Conservation (phyloP, 1,284 basidiomycete genomes). For the Thecaphora thlaspeos region DNA sequence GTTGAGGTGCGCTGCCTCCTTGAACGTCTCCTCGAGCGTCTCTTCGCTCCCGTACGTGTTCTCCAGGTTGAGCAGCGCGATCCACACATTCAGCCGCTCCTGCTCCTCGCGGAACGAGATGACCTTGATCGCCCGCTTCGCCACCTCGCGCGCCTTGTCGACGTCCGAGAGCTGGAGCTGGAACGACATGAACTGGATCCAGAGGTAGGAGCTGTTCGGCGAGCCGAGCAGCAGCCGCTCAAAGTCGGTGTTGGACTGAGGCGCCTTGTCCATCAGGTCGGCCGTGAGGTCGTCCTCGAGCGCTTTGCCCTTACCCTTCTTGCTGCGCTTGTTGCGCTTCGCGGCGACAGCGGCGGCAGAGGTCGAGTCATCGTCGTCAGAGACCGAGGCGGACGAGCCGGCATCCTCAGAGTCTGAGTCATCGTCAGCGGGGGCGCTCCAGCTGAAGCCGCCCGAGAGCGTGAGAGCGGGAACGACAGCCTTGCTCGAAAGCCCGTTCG, state of each 20-base stretch:
- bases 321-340: slow-evolving; percentile 18
- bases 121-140: slow-evolving; percentile 75
- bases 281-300: slow-evolving; percentile 51
- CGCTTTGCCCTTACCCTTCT: slow-evolving; percentile 9
- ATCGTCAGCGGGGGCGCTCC: slow-evolving; percentile 60
- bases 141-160: slow-evolving; percentile 87
- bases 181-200: slow-evolving; percentile 99
- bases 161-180: slow-evolving; percentile 92
- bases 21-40: slow-evolving; percentile 76
- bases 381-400: slow-evolving; percentile 60
- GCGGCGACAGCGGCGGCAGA: slow-evolving; percentile 41
- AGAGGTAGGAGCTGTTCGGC: slow-evolving; percentile 94
- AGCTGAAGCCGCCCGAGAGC: slow-evolving; percentile 62
- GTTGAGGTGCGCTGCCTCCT: slow-evolving; percentile 83
- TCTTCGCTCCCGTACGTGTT: slow-evolving; percentile 79
- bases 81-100: slow-evolving; percentile 97
- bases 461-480: slow-evolving; percentile 55
- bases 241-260: slow-evolving; percentile 89
- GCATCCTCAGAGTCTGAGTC: slow-evolving; percentile 63
- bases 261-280: slow-evolving; percentile 59
- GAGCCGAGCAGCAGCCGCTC: slow-evolving; percentile 91
- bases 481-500: slow-evolving; percentile 11
- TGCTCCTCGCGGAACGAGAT: slow-evolving; percentile 96
- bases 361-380: not conserved
- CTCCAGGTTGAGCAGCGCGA: slow-evolving; percentile 91